Evolutionary conservation across 805 yeast genomes (phyloP), one percentile per base, ranked within the genome.

Genomic region (Metschnikowia proteae): DNA sequence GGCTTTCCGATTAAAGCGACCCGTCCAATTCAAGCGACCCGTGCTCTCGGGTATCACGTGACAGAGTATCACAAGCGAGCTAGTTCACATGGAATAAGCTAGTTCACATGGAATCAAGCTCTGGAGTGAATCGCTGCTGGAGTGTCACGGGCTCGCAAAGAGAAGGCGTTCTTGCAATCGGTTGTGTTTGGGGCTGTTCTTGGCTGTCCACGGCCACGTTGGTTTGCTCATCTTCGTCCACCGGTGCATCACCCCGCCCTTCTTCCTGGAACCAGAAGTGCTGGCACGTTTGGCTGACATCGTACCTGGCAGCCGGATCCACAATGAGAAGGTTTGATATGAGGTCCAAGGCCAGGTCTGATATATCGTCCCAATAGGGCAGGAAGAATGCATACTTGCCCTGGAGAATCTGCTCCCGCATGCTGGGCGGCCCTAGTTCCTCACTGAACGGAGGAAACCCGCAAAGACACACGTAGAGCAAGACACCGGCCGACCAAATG

Each of bases 381-480:
- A 88, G 79, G 61, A 81, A 86, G 60, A 86, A 86, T 0, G 90
- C 89, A 64, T 74, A 85, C 50, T 76, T 79, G 0, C 86, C 92
- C 31, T 70, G 67, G 7, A 83, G 57, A 44, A 86, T 86, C 64
- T 86, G 94, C 38, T 86, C 88, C 51, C 81, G 78, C 86, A 86
- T 83, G 25, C 76, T 74, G 7, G 92, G 92, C 8, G 94, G 94
- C 0, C 84, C 91, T 48, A 86, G 62, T 52, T 87, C 92, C 39
- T 86, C 94, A 59, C 89, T 83, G 60, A 87, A 87, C 0, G 95
- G 95, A 4, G 92, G 94, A 55, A 87, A 87, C 0, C 95, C 95
- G 62, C 89, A 86, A 13, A 87, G 68, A 61, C 94, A 85, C 2
- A 86, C 90, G 53, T 87, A 87, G 11, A 86, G 63, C 40, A 87